Conservation (phyloP, 2,329 filamentous ascomycete species). For the Shiraia bambusicola region DNA sequence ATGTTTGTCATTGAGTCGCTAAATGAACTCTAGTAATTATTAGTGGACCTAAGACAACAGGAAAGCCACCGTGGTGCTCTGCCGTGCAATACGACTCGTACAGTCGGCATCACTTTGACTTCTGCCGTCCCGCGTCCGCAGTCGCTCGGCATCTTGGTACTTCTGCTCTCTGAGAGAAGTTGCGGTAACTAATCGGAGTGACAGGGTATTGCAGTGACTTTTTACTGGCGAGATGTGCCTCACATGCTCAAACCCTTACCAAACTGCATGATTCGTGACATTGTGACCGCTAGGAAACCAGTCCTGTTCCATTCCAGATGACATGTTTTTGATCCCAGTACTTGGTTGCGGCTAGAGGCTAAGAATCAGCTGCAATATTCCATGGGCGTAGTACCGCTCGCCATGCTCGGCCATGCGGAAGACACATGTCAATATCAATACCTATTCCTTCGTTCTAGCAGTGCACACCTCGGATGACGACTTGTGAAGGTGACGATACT, state of each 20-base stretch:
- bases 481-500: constrained; percentile 10
- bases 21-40: constrained; percentile 6
- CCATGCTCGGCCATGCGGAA: constrained; percentile 13
- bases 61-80: constrained; percentile 19
- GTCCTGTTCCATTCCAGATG: constrained; percentile 8
- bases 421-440: constrained; percentile 17
- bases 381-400: constrained; percentile 9
- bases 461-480: constrained; percentile 12
- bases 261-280: constrained; percentile 8
- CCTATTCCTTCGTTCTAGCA: constrained; percentile 4
- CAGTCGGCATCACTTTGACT: constrained; percentile 16
- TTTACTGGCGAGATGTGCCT: too few species aligned
- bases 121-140: constrained; percentile 23
- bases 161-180: constrained; percentile 7
- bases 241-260: constrained; percentile 9
- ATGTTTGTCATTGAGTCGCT: constrained; percentile 12
- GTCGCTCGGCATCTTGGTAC: constrained; percentile 7
- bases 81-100: constrained; percentile 11
- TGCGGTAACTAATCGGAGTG: constrained; percentile 22
- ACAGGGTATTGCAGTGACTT: constrained; percentile 6
- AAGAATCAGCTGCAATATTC: constrained; percentile 13
- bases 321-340: constrained; percentile 14
- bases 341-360: constrained; percentile 14
- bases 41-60: constrained; percentile 7
- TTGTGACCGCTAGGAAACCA: constrained; percentile 15